These are phyloP conservation scores for Cladobotryum protrusum DNA, from an alignment of 2,329 filamentous ascomycete species.

Conservation along the genomic window DNA sequence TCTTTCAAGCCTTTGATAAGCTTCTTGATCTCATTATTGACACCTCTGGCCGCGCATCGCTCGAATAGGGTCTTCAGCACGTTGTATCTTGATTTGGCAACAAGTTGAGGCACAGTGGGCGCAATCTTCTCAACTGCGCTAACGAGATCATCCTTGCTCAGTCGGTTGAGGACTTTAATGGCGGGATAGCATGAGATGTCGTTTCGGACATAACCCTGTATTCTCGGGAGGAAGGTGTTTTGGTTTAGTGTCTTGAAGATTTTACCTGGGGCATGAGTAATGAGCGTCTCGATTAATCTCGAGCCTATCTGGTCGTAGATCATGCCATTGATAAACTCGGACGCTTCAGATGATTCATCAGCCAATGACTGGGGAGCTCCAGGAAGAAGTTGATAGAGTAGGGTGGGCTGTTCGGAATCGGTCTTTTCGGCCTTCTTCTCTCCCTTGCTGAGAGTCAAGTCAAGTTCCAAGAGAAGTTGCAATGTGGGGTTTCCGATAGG, in stretches of 20 bases:
- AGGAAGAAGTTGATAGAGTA: conserved; percentile 73
- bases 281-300: conserved; percentile 79
- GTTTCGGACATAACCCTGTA: conserved; percentile 77
- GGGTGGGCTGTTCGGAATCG: conserved; percentile 36
- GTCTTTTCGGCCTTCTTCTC: conserved; percentile 19
- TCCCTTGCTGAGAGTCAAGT: conserved; percentile 66
- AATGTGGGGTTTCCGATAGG: conserved; percentile 87
- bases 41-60: conserved; percentile 65
- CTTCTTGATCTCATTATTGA: conserved; percentile 44
- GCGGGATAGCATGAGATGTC: conserved; percentile 87
- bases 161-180: conserved; percentile 71
- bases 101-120: conserved; percentile 65
- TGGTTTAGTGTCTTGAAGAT: conserved; percentile 84
- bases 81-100: conserved; percentile 69
- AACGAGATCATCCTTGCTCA: conserved; percentile 80
- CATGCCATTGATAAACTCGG: conserved; percentile 74
- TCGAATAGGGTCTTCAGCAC: conserved; percentile 80
- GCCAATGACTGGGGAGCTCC: conserved; percentile 64
- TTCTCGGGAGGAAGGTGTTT: conserved; percentile 70
- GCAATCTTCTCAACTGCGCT: conserved; percentile 65
- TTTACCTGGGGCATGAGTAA: conserved; percentile 75
- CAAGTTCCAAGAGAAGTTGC: conserved; percentile 83
- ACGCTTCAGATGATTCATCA: conserved; percentile 65
- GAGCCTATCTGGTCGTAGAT: conserved; percentile 89
- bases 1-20: conserved; percentile 43